Conservation (phyloP, 768 basidiomycete genomes). For the Mycena metata region DNA sequence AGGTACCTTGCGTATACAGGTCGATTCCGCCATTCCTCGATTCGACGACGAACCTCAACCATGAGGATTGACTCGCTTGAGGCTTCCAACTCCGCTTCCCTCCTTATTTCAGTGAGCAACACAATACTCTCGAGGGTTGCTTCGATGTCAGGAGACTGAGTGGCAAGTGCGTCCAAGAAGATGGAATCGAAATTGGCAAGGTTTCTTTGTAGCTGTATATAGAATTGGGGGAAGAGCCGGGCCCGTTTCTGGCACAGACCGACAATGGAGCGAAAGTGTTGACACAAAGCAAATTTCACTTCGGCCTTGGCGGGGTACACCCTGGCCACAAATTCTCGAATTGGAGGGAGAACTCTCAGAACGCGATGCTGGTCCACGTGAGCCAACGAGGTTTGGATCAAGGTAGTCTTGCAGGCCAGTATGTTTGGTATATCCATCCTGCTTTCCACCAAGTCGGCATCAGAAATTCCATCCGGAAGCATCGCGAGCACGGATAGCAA, state of each 20-base stretch:
- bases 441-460: conserved; percentile 10
- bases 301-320: not conserved
- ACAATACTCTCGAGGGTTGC: not conserved
- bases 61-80: not conserved
- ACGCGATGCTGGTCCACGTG: not conserved
- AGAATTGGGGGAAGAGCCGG: not conserved
- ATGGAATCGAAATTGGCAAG: not conserved
- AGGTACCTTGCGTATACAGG: not conserved
- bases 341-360: conserved; percentile 2
- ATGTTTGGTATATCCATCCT: not conserved
- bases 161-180: not conserved
- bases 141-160: not conserved
- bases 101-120: not conserved
- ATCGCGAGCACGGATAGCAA: conserved; percentile 10
- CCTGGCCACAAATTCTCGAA: conserved; percentile 16
- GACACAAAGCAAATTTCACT: not conserved
- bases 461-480: conserved; percentile 21
- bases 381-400: conserved; percentile 17
- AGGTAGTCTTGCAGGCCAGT: conserved; percentile 6
- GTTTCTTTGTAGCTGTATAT: conserved; percentile 5
- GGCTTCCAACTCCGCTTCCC: not conserved
- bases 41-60: not conserved
- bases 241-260: conserved; percentile 9
- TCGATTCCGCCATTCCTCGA: not conserved
- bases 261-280: not conserved